phyloP scores from a whole-genome alignment of 2,329 filamentous ascomycete genomes.

The Grosmannia serpens region DNA sequence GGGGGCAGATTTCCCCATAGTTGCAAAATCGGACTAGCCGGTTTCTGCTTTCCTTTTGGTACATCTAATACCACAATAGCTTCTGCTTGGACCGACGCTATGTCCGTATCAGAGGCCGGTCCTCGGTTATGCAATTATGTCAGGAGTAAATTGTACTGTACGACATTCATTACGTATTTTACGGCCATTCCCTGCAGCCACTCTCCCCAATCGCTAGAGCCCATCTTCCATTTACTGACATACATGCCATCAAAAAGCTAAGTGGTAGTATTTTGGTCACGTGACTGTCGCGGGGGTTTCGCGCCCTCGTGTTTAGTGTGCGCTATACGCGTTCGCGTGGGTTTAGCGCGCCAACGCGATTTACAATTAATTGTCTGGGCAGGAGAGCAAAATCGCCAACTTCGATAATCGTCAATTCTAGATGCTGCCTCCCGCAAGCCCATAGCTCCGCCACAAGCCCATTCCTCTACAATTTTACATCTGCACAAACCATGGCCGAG shows the following conservation, averaged over 20 bases:
- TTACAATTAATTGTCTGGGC: neutral
- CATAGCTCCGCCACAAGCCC: neutral
- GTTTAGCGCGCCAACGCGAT: neutral
- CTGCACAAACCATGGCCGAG: conserved; percentile 12
- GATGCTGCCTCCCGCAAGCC: neutral
- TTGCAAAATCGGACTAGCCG: neutral
- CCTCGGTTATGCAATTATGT: no score
- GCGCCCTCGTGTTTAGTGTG: conserved; percentile 8
- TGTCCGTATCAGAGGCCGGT: no score
- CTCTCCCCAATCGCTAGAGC: no score
- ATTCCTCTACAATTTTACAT: neutral
- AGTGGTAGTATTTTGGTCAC: conserved; percentile 6
- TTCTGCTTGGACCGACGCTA: no score
- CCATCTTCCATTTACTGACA: no score
- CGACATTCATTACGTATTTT: no score
- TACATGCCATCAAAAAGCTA: no score
- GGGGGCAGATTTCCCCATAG: neutral
- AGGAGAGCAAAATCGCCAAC: neutral
- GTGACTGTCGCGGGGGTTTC: conserved; percentile 13
- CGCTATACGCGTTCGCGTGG: neutral
- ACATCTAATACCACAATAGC: no score
- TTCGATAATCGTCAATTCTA: neutral
- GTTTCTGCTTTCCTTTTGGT: no score
- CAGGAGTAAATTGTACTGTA: no score
- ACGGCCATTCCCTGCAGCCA: no score